Percentiles rank a stretch among this genome's conserved stretches.
Evolutionary conservation across 2,329 filamentous ascomycete genomes (phyloP).

Genomic region (Kalmusia sp.): DNA sequence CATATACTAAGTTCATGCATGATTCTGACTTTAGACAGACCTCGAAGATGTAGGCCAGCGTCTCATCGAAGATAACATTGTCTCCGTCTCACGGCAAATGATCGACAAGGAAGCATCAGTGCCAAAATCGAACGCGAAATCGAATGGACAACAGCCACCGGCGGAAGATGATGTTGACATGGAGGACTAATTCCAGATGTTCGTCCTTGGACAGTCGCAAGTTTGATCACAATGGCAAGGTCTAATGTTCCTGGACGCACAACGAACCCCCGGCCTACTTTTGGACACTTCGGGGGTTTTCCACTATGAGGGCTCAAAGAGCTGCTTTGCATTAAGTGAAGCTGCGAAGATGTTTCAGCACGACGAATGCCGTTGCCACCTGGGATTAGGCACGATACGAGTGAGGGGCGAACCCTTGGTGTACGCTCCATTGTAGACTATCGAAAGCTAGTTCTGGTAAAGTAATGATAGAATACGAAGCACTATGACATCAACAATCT

Average conservation of each 20-base stretch:
- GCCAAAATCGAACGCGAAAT: conserved; percentile 59
- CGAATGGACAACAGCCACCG: conserved; percentile 21
- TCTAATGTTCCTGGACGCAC: not conserved
- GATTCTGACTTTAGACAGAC: conserved; percentile 56
- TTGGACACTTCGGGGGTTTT: not conserved
- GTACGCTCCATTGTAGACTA: conserved; percentile 3
- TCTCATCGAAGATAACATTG: conserved; percentile 99
- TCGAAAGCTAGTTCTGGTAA: not conserved
- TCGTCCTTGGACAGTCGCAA: not conserved
- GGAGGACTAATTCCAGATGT: conserved; percentile 3
- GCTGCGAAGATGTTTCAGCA: not conserved
- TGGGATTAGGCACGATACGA: not conserved
- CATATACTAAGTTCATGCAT: not conserved
- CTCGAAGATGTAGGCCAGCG: conserved; percentile 95
- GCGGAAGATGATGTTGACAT: conserved; percentile 1
- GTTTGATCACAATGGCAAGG: too few species aligned
- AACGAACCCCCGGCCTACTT: not conserved
- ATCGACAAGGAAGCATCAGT: conserved; percentile 98
- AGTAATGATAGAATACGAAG: conserved; percentile 4
- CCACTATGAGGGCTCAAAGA: not conserved
- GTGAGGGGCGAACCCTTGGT: not conserved
- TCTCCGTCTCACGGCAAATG: conserved; percentile 97
- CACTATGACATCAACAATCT: not conserved
- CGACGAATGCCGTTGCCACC: not conserved
- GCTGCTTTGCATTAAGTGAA: not conserved